Evolutionary conservation across 1,284 basidiomycete genomes (phyloP), one percentile per base, ranked within the genome.

Genomic region (Irpex lacteus): DNA sequence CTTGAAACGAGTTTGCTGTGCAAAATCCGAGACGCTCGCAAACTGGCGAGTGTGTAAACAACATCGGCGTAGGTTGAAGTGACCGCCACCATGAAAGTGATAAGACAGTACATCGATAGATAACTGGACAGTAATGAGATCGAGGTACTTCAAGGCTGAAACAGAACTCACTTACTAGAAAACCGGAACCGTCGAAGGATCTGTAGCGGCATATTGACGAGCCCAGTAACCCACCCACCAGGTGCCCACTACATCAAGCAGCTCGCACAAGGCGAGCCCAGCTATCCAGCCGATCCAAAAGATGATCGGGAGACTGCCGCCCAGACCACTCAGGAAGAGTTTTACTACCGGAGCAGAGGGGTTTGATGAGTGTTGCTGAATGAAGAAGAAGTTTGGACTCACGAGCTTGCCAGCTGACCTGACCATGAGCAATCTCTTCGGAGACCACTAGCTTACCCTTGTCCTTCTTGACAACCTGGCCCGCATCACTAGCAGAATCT

Each of bases 371-470:
- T 18, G 21, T 3, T 11, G 26, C 37, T 40, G 59, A 7, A 61
- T 18, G 18, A 2, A 21, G 19, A 49, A n/a, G 18, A 49, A 5
- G 66, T 19, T 34, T 32, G 2, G 3, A 70, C 75, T 62, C 63
- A 80, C 80, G 64, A 11, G 82, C 78, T 1, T 70, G 60, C 76
- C 81, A 80, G 68, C 84, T 78, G 19, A 87, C 79, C 60, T 83
- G 80, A 1, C 87, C 87, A 63, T 82, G 77, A 3, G 82, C 80
- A 59, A 87, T 80, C 72, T 89, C 87, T 68, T 89, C 87, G 5
- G 81, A 84, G 18, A 86, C 76, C 44, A 87, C 77, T 2, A 88
- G 74, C 68, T 85, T 83, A 0, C 82, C 82, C 54, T 74, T 74
- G 19, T 47, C 50, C 11, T 70, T 63, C 37, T 73, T 74, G 50